Evolutionary conservation across 2,329 filamentous ascomycete species (phyloP).

Genomic region (Cordyceps javanica): DNA sequence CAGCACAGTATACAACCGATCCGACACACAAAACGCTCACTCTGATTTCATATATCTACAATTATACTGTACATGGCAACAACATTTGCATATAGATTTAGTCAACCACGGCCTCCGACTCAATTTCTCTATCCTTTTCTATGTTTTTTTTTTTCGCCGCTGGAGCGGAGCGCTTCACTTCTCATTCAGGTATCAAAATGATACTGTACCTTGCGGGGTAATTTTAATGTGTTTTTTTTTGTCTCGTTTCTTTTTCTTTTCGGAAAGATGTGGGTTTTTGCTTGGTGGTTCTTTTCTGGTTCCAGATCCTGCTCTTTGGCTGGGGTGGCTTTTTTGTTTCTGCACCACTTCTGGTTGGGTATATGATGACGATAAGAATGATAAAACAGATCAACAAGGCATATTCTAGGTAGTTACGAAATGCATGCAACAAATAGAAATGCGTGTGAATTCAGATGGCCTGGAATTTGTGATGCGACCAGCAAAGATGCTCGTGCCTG

Average conservation of each 20-base stretch:
- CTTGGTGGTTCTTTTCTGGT: not conserved
- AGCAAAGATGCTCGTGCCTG: too few species aligned
- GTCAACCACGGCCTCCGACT: slow-evolving; percentile 3
- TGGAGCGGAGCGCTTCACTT: too few species aligned
- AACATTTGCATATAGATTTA: not conserved
- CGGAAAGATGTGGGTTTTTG: not conserved
- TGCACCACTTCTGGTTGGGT: not conserved
- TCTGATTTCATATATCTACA: not conserved
- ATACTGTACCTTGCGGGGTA: not conserved
- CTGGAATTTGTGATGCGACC: too few species aligned
- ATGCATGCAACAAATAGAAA: not conserved
- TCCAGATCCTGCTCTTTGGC: not conserved
- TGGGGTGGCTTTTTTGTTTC: not conserved
- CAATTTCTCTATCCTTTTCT: not conserved
- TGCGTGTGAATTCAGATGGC: not conserved
- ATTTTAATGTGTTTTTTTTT: not conserved
- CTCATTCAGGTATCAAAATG: not conserved
- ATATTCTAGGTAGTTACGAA: not conserved
- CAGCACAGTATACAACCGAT: not conserved
- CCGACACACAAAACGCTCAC: not conserved
- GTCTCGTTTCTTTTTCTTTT: not conserved
- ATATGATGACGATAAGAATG: slow-evolving; percentile 3
- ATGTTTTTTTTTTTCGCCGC: not conserved
- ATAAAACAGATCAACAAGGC: slow-evolving; percentile 10
- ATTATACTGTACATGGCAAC: not conserved